Evolutionary conservation across 2,329 filamentous ascomycete species (phyloP).

Genomic region (Sclerotinia spermophila): DNA sequence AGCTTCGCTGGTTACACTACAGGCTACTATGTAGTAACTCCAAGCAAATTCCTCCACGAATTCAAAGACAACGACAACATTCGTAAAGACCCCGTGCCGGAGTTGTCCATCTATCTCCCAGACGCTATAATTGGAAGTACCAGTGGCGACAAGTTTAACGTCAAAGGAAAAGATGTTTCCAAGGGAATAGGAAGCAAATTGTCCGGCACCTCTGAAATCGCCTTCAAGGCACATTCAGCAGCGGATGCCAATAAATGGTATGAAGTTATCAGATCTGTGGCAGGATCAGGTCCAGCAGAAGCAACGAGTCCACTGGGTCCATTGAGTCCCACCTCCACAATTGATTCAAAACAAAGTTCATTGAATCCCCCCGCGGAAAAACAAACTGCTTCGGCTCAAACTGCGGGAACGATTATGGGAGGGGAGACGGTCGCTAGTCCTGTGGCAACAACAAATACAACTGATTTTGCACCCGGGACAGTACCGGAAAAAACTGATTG

Average conservation of each 20-base stretch:
- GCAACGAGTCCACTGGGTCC: conserved; percentile 29
- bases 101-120: conserved; percentile 86
- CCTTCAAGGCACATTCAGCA: conserved; percentile 82
- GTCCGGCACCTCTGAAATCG: conserved; percentile 72
- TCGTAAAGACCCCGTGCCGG: conserved; percentile 70
- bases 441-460: background rate
- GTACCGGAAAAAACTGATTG: conserved; percentile 4
- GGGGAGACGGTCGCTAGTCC: conserved; percentile 31
- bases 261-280: conserved; percentile 54
- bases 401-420: conserved; percentile 27
- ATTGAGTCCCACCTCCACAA: conserved; percentile 19
- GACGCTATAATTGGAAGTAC: conserved; percentile 75
- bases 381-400: conserved; percentile 30
- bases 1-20: conserved; percentile 70
- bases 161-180: conserved; percentile 91
- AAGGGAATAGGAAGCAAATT: conserved; percentile 79
- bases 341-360: conserved; percentile 21
- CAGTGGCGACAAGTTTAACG: conserved; percentile 79
- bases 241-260: conserved; percentile 84
- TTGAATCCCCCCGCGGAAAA: conserved; percentile 23
- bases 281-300: conserved; percentile 24
- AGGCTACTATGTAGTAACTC: conserved; percentile 86
- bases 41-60: conserved; percentile 85
- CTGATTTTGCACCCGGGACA: background rate
- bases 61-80: conserved; percentile 86